These are phyloP conservation scores for Ceratobasidium sp. DNA, from an alignment of 1,284 basidiomycete species.

Conservation along the genomic window DNA sequence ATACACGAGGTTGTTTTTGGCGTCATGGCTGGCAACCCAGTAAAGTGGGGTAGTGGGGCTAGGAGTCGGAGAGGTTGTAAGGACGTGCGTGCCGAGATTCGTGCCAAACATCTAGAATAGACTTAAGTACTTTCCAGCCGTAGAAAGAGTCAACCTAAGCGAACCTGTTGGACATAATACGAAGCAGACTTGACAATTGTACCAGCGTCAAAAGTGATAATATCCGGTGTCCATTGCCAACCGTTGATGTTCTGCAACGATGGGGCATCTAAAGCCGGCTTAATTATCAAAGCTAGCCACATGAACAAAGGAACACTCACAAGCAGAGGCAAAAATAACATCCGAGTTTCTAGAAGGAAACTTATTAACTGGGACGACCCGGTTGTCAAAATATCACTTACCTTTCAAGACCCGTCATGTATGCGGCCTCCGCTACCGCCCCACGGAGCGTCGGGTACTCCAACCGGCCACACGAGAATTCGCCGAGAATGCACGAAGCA, in stretches of 20 bases:
- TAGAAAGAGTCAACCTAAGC: slow-evolving; percentile 1
- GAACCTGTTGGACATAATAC: slow-evolving; percentile 59
- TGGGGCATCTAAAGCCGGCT: slow-evolving; percentile 50
- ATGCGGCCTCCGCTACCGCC: slow-evolving; percentile 59
- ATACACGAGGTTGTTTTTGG: slow-evolving; percentile 41
- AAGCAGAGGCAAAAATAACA: slow-evolving; percentile 59
- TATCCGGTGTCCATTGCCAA: slow-evolving; percentile 63
- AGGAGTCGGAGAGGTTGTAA: slow-evolving; percentile 56
- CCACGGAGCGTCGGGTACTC: slow-evolving; percentile 59
- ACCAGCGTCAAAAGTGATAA: slow-evolving; percentile 60
- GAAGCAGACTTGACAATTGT: slow-evolving; percentile 58
- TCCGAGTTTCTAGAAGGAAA: slow-evolving; percentile 56
- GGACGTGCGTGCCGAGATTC: slow-evolving; percentile 58
- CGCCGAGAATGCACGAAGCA: slow-evolving; percentile 48
- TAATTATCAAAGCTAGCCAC: not conserved
- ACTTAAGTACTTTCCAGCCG: not conserved
- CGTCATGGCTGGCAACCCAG: slow-evolving; percentile 57
- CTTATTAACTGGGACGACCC: not conserved
- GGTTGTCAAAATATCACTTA: not conserved
- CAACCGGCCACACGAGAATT: slow-evolving; percentile 56
- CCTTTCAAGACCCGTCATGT: slow-evolving; percentile 60
- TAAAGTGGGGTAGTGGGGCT: slow-evolving; percentile 55
- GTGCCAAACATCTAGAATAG: slow-evolving; percentile 56
- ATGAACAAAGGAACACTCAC: slow-evolving; percentile 42
- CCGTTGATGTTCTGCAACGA: slow-evolving; percentile 57